Conservation (phyloP, 805 yeast species). For the Schizosaccharomyces lindneri region DNA sequence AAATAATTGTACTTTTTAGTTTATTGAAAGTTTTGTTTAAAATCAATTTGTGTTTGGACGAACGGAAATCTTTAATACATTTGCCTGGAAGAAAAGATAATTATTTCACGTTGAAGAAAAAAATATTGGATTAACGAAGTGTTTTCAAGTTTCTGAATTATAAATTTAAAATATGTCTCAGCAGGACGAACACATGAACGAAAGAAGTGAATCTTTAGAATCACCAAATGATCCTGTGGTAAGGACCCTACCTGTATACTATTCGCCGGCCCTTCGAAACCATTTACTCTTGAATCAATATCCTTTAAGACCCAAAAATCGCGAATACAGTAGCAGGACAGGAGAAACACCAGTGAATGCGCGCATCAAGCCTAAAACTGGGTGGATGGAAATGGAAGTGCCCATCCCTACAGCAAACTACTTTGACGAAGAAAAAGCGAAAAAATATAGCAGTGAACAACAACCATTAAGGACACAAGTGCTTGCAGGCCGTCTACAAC, state of each 20-base stretch:
- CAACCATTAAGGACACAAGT: not conserved
- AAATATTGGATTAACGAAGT: not conserved
- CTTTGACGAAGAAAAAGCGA: not conserved
- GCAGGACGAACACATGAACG: not conserved
- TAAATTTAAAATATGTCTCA: not conserved
- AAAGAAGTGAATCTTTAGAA: not conserved
- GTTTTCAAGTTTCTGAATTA: not conserved
- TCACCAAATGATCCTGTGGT: not conserved
- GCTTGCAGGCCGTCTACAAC: not conserved
- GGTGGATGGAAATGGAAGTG: conserved; percentile 1
- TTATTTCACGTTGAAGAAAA: too few relatives aligned
- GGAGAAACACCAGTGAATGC: not conserved
- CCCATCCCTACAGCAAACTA: not conserved
- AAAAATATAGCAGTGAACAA: not conserved
- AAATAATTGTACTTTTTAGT: not conserved
- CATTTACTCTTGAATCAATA: not conserved
- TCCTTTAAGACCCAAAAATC: not conserved
- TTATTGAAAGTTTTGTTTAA: not conserved
- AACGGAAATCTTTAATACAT: not conserved
- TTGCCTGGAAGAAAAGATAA: not conserved
- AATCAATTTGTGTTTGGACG: not conserved
- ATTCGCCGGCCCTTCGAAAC: not conserved
- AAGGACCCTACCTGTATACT: not conserved
- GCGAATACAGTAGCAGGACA: not conserved
- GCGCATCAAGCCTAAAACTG: conserved; percentile 1